Evolutionary conservation across 345 rosid species (phyloP).

Genomic region (Hevea brasiliensis): DNA sequence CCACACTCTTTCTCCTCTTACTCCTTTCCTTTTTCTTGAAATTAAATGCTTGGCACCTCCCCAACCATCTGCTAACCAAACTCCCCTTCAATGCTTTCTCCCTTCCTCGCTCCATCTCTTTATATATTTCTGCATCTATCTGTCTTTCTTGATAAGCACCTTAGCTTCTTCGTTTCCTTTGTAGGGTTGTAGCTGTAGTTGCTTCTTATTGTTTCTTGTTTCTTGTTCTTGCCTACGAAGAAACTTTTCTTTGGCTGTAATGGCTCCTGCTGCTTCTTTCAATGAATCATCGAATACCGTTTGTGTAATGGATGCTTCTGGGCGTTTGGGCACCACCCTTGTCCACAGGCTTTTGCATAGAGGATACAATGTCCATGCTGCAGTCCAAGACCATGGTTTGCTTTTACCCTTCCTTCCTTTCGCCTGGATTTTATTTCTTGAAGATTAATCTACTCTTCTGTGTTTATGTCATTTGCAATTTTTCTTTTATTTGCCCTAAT

Average conservation of each 20-base stretch:
- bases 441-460: not conserved
- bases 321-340: slow-evolving; percentile 49
- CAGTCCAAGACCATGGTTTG: slow-evolving; percentile 44
- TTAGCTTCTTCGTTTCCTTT: not conserved
- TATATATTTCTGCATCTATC: not conserved
- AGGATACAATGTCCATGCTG: slow-evolving; percentile 67
- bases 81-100: slow-evolving; percentile 22
- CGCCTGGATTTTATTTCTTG: not conserved
- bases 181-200: not conserved
- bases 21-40: not conserved
- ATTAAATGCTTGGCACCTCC: slow-evolving; percentile 5
- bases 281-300: slow-evolving; percentile 26
- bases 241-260: slow-evolving; percentile 1
- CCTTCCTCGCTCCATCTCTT: too few species aligned
- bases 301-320: slow-evolving; percentile 69
- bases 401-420: not conserved
- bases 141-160: not conserved
- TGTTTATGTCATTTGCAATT: not conserved
- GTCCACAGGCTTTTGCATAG: slow-evolving; percentile 43
- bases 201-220: not conserved
- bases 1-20: not conserved
- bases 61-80: slow-evolving; percentile 20
- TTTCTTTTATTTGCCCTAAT: not conserved
- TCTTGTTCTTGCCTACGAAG: not conserved
- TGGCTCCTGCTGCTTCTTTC: slow-evolving; percentile 45